Evolutionary conservation across 75 land plant species (phyloP).

Genomic region (Gnetum montanum): DNA sequence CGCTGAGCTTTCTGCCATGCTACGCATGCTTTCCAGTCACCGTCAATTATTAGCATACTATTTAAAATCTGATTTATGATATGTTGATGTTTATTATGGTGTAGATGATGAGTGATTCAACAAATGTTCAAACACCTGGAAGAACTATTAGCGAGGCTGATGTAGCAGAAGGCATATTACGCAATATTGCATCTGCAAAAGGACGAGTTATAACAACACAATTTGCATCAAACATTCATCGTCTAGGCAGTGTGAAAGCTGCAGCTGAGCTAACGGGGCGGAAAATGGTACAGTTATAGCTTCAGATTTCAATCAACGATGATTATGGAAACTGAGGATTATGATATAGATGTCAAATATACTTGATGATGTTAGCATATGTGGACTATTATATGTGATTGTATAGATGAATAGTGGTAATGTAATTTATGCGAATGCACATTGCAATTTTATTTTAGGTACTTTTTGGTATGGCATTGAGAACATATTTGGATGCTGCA

Average conservation of each 20-base stretch:
- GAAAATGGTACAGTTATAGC: slow-evolving; percentile 61
- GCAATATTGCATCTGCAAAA: slow-evolving; percentile 60
- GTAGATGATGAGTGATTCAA: slow-evolving; percentile 99
- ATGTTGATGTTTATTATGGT: too few species aligned
- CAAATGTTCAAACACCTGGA: slow-evolving; percentile 95
- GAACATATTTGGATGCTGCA: slow-evolving; percentile 96
- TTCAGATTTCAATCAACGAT: too few species aligned
- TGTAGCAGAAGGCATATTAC: slow-evolving; percentile 74
- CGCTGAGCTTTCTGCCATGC: too few species aligned
- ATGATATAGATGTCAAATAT: too few species aligned
- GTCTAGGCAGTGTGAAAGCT: slow-evolving; percentile 92
- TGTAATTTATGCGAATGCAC: not conserved
- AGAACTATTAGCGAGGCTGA: slow-evolving; percentile 84
- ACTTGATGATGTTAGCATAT: too few species aligned
- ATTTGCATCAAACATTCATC: slow-evolving; percentile 97
- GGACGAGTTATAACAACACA: slow-evolving; percentile 96
- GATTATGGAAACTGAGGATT: too few species aligned
- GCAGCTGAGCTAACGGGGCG: slow-evolving; percentile 95
- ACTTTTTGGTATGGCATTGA: slow-evolving; percentile 90
- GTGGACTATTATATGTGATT: too few species aligned
- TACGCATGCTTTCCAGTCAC: too few species aligned
- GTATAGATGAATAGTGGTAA: too few species aligned
- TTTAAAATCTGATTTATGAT: too few species aligned
- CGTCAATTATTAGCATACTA: too few species aligned
- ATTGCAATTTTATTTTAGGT: slow-evolving; percentile 38